Base-by-base conservation (phyloP, 352 stramenopile genomes). In the Phytopythium montanum region DNA sequence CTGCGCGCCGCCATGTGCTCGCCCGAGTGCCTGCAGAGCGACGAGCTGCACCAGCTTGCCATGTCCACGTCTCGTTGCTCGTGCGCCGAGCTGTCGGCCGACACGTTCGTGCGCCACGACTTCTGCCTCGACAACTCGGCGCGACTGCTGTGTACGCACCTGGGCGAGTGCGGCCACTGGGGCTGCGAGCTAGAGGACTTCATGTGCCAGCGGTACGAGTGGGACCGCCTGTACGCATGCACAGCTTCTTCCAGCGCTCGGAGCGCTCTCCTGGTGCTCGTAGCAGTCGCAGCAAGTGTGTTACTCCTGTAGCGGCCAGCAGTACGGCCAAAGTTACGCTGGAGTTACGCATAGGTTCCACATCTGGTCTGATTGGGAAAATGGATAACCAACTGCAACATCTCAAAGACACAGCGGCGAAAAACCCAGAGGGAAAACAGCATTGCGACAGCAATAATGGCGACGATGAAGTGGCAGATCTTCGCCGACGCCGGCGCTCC, bases 161-260 rank as follows among this genome's bases (percentile, higher is more conserved):
- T 97, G 34, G 77, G 83, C 60, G 87, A 95, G 42, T 97, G 90
- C 56, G 90, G 89, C 19, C 80, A 87, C 61, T 97, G 90, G 90
- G 68, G 72, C 55, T 97, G 90, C 61, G 59, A 75, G 39, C 75
- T 96, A 36, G 73, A 94, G 54, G 90, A 97, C 60, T 97, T 97
- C 58, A 95, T 92, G 75, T 97, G 90, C 64, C 80, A 92, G 33
- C 85, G 90, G 42, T 92, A 94, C 69, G 87, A 97, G 62, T 97
- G 85, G 85, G 83, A 92, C 59, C 75, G 63, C 33, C 53, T 81
- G 46, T 87, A 94, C 65, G 54, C 82, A 26, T 94, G 81, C 55
- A 34, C 16, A 2, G 63, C 71, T 31, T 50, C 60, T 45, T 39
- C 6, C 33, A 67, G 9, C 41, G 56, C 25, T 8, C 52, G 23